phyloP scores from a whole-genome alignment of 108 stramenopile species.

The Nitzschia palea region DNA sequence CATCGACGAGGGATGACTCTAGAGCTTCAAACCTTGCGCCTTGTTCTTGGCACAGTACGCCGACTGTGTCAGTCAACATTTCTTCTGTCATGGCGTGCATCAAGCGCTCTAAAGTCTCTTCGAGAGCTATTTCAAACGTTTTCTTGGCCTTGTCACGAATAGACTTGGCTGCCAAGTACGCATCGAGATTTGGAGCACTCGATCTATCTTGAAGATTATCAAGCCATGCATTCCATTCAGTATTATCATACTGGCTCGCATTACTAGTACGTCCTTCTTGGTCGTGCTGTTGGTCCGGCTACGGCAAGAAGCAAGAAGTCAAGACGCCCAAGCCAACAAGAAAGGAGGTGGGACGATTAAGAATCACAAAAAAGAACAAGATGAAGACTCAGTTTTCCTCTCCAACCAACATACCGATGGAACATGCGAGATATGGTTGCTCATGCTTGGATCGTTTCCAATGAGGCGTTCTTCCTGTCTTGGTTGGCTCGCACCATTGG shows the following conservation, averaged over 20 bases:
- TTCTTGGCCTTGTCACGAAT: slow-evolving; percentile 5
- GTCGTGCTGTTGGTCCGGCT: not conserved
- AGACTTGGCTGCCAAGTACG: slow-evolving; percentile 9
- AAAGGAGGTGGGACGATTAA: not conserved
- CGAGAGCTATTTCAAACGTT: not conserved
- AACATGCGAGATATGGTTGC: too few relatives aligned
- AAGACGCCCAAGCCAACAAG: not conserved
- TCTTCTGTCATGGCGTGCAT: slow-evolving; percentile 6
- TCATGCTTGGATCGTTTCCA: too few relatives aligned
- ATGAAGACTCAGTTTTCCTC: too few relatives aligned
- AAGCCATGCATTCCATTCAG: not conserved
- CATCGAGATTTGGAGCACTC: not conserved
- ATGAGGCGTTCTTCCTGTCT: too few relatives aligned
- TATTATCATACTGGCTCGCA: not conserved
- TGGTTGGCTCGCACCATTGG: too few relatives aligned
- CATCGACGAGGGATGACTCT: not conserved
- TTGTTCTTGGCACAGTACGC: not conserved
- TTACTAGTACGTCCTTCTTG: not conserved
- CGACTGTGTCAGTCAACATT: slow-evolving; percentile 8
- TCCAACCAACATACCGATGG: too few relatives aligned
- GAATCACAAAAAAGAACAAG: too few relatives aligned
- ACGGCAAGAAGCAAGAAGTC: not conserved
- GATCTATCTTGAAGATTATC: not conserved
- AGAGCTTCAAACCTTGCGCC: not conserved
- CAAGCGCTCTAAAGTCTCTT: slow-evolving; percentile 6